Base-by-base conservation (phyloP, 805 yeast species). In the Saturnispora kantuleensis region DNA sequence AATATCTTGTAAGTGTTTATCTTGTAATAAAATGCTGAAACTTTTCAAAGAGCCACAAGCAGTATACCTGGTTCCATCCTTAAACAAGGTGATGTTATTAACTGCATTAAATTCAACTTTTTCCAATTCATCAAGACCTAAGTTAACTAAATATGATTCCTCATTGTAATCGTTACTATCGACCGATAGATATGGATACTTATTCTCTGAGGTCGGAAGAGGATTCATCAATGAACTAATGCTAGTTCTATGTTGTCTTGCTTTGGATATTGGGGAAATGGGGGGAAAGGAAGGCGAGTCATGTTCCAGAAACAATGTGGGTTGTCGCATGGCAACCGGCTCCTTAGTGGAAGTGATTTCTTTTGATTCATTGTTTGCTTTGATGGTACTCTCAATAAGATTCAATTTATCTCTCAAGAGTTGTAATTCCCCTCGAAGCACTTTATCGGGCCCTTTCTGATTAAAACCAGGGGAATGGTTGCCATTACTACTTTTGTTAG, bases 221-320 rank as follows among this genome's bases (percentile, higher is more conserved):
- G 45, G 45, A 36, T 42, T 42, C 45, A 42, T 42, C 16, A 42
- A 31, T 3, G 45, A 42, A 21, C 45, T 42, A 18, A 42, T 42
- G 28, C 45, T 42, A 5, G 45, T 42, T 16, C 36, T 42, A 7
- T 34, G 45, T 17, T 36, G 26, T 6, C 18, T 29, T 13, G 32
- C 31, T 35, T 35, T 42, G 13, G 13, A 10, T n/a, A 31, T 17
- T 8, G 45, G 35, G 10, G 36, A 35, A 3, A 18, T 8, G 16
- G 10, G 12, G 26, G 28, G 17, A 17, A 30, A 18, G 4, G 29
- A 30, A 15, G 39, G 26, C 26, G 8, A 21, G 6, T 21, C 26
- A 21, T 21, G 26, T 6, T 21, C 26, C 26, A 21, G 8, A 21
- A 21, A 21, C 8, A 21, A 21, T 21, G 26, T 6, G 26, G n/a